Evolutionary conservation across 495 filamentous ascomycete species (phyloP), one percentile per base, ranked within the genome.

Genomic region (Penicillium subrubescens): DNA sequence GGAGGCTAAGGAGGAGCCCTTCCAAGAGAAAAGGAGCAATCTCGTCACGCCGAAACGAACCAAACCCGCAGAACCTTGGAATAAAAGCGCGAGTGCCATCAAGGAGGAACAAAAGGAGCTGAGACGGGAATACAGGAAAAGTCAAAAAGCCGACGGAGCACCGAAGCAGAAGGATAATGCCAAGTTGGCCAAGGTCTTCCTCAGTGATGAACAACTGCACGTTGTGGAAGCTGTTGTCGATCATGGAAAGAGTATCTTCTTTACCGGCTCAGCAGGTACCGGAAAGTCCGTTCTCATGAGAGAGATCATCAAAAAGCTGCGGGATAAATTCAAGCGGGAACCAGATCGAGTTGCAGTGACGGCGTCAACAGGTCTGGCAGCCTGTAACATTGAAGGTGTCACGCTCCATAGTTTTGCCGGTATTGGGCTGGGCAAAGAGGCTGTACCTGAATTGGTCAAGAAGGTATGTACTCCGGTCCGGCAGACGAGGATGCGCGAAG

Each of bases 211-310:
- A 73, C 95, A 99, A 74, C 80, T 82, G 50, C 85, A 89, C 63
- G 92, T 99, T n/a, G 81, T 94, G 58, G 84, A 90, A 17, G 77
- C 96, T 15, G 93, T 98, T 25, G 81, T 91, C 3, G 83, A 93
- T 5, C 72, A 89, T 39, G 80, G 82, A 35, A 90, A 93, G 71
- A 97, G 95, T 67, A 94, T 97, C 5, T 99, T 99, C 82, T 99
- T 98, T 77, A 99, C 95, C 2, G 95, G 95, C 61, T 96, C 95
- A 46, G 95, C 95, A 60, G 95, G 95, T 83, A 99, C 95, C 23
- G 95, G 95, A 64, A 99, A 99, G 79, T 99, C 95, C 0, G 95
- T 98, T 3, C 81, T 99, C 53, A 90, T 99, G 83, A 86, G 95
- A 61, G 87, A 95, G 63, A 95, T 97, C 62, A 97, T 99, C 69